A percentile compares a stretch with the other conserved stretches of the same genome.
These are phyloP conservation scores for Eimeria mitis DNA, from an alignment of 169 alveolate species.

Conservation along the genomic window DNA sequence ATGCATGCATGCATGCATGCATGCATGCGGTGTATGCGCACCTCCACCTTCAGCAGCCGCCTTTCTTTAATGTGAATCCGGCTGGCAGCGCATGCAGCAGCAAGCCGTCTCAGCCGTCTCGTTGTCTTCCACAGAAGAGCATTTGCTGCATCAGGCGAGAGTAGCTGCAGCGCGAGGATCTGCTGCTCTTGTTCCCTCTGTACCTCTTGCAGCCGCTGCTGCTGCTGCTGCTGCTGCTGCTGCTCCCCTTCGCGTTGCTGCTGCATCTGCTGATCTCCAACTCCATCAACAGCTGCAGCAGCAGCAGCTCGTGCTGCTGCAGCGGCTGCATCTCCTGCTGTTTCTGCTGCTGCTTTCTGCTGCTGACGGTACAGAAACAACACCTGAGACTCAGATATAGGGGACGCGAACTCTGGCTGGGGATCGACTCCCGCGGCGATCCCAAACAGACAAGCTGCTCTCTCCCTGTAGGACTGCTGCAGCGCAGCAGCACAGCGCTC, in stretches of 20 bases:
- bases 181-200: conserved; percentile 35
- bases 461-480: conserved; percentile 79
- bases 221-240: conserved; percentile 26
- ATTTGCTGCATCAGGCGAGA: conserved; percentile 61
- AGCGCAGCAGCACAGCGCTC: conserved; percentile 68
- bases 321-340: conserved; percentile 3
- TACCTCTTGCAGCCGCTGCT: conserved; percentile 33
- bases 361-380: conserved; percentile 56
- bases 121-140: conserved; percentile 63
- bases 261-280: conserved; percentile 22
- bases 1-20: too few species aligned
- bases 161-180: conserved; percentile 65
- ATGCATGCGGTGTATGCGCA: not conserved
- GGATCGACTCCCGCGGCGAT: conserved; percentile 77
- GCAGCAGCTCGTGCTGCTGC: not conserved
- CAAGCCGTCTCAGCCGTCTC: conserved; percentile 41
- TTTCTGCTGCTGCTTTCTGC: conserved; percentile 50
- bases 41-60: conserved; percentile 55
- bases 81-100: conserved; percentile 70
- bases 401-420: conserved; percentile 45
- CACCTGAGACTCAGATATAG: conserved; percentile 58
- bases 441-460: conserved; percentile 75
- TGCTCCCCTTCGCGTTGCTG: conserved; percentile 23
- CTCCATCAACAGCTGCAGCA: not conserved
- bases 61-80: conserved; percentile 65